Evolutionary conservation across 805 yeast species (phyloP).

Genomic region (Ogataea paradorogensis): DNA sequence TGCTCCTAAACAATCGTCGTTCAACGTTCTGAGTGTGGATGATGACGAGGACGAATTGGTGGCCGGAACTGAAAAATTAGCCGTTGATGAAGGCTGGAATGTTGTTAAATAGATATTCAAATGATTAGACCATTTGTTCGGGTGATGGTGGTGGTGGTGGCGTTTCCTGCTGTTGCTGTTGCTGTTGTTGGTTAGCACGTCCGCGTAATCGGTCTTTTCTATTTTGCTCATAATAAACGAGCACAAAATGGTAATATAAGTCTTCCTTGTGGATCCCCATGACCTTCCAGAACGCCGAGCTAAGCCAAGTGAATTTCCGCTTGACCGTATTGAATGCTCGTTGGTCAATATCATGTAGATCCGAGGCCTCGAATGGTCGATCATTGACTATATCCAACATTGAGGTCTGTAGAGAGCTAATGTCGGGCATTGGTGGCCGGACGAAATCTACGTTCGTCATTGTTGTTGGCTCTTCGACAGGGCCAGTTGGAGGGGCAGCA

Average conservation of each 20-base stretch:
- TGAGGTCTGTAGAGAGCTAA: conserved; percentile 20
- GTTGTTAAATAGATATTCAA: conserved; percentile 33
- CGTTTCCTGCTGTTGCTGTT: too few species aligned
- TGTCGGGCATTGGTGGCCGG: conserved; percentile 29
- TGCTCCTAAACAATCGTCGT: conserved; percentile 42
- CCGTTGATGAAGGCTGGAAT: conserved; percentile 47
- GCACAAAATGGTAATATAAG: conserved; percentile 51
- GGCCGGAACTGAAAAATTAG: conserved; percentile 34
- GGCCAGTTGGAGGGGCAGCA: conserved; percentile 4
- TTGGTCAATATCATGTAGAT: conserved; percentile 43
- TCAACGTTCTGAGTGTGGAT: conserved; percentile 48
- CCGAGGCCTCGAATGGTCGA: conserved; percentile 41
- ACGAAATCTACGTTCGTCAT: conserved; percentile 15
- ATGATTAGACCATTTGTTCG: conserved; percentile 9
- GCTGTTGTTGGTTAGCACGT: neutral
- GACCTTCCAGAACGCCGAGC: conserved; percentile 46
- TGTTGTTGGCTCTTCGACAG: conserved; percentile 4
- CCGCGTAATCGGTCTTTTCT: conserved; percentile 22
- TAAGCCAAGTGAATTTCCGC: conserved; percentile 23
- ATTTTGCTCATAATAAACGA: conserved; percentile 31
- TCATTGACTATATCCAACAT: conserved; percentile 24
- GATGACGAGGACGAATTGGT: conserved; percentile 39
- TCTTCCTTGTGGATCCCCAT: conserved; percentile 54
- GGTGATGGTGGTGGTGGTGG: neutral
- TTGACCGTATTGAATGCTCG: conserved; percentile 41